phyloP scores from a whole-genome alignment of 1,284 basidiomycete genomes.

The Ustilago xerochloae region DNA sequence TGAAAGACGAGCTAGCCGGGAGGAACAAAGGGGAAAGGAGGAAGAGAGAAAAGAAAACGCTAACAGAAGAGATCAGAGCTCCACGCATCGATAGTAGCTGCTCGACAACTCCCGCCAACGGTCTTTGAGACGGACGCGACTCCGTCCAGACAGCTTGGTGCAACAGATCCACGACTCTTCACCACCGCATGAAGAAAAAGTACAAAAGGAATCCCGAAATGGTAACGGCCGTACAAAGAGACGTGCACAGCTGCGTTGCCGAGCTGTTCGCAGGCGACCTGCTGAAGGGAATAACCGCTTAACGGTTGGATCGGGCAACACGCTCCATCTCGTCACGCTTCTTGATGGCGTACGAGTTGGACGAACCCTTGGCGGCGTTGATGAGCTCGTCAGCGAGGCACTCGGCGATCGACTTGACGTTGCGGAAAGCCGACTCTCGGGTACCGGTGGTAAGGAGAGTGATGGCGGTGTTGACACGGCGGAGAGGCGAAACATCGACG shows the following conservation, averaged over 20 bases:
- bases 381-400: slow-evolving; percentile 99
- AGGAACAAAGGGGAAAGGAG: not conserved
- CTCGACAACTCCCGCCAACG: slow-evolving; percentile 21
- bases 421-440: slow-evolving; percentile 99
- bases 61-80: slow-evolving; percentile 17
- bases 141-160: slow-evolving; percentile 24
- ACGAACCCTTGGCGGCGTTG: slow-evolving; percentile 99
- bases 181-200: slow-evolving; percentile 44
- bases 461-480: slow-evolving; percentile 97
- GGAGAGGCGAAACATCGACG: slow-evolving; percentile 98
- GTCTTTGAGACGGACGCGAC: slow-evolving; percentile 24
- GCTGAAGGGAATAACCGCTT: slow-evolving; percentile 68
- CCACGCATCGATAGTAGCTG: slow-evolving; percentile 37
- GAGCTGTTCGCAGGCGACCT: slow-evolving; percentile 8
- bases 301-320: slow-evolving; percentile 99
- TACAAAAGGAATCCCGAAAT: slow-evolving; percentile 52
- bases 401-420: slow-evolving; percentile 95
- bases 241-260: slow-evolving; percentile 33
- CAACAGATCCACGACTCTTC: slow-evolving; percentile 17
- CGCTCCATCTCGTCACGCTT: slow-evolving; percentile 94
- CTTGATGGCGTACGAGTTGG: slow-evolving; percentile 99
- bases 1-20: slow-evolving; percentile 14
- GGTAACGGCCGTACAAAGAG: slow-evolving; percentile 27
- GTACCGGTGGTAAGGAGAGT: slow-evolving; percentile 95
- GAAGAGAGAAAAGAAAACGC: slow-evolving; percentile 11